These are phyloP conservation scores for Ceratocystis diversiconidia DNA, from an alignment of 2,329 filamentous ascomycete species.

Conservation along the genomic window DNA sequence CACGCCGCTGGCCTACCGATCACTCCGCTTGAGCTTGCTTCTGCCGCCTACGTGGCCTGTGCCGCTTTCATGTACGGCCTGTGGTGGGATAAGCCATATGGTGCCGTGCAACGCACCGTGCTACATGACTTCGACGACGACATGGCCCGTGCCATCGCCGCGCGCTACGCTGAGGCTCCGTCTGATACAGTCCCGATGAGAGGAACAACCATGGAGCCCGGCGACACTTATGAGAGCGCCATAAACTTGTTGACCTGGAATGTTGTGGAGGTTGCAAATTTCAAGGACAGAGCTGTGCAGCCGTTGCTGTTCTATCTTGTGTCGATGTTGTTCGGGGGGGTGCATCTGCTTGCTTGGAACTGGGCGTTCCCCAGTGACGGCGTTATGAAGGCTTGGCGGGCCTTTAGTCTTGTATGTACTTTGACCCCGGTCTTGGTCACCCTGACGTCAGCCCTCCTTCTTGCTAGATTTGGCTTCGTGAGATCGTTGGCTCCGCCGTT, in stretches of 20 bases:
- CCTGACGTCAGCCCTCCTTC: not conserved
- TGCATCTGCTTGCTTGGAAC: slow-evolving; percentile 5
- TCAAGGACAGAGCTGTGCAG: not conserved
- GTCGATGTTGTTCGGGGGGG: not conserved
- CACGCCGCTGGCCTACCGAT: slow-evolving; percentile 24
- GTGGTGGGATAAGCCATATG: slow-evolving; percentile 26
- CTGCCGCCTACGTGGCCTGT: slow-evolving; percentile 26
- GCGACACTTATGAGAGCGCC: not conserved
- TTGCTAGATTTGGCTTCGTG: not conserved
- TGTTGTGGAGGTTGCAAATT: not conserved
- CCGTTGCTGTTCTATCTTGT: not conserved
- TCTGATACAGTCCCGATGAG: not conserved
- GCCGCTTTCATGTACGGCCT: slow-evolving; percentile 25
- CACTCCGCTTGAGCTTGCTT: slow-evolving; percentile 27
- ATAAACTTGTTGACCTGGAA: not conserved
- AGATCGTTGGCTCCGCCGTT: not conserved
- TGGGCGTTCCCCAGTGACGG: not conserved
- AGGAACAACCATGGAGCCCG: not conserved
- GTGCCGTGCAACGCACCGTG: slow-evolving; percentile 5
- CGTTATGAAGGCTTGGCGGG: not conserved
- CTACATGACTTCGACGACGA: not conserved
- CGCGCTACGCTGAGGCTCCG: not conserved
- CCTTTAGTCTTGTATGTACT: not conserved
- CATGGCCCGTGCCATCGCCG: not conserved
- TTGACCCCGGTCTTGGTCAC: not conserved